Percentiles rank a stretch among this genome's conserved stretches.
Conservation (phyloP, 192 early-diverging fungal genomes). For the Backusella tuberculispora region DNA sequence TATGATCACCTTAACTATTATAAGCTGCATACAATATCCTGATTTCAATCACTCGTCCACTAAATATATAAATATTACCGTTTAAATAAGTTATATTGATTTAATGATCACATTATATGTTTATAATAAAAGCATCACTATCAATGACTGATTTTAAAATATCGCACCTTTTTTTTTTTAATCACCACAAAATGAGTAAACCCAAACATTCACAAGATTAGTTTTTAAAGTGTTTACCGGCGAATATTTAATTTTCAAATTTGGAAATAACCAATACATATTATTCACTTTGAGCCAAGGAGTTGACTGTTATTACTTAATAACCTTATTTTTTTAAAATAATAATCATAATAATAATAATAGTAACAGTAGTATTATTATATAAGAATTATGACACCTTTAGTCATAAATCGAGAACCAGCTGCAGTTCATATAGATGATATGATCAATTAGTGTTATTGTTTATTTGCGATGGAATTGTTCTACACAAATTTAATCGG, state of each 20-base stretch:
- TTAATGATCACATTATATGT: not conserved
- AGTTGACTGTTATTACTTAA: not conserved
- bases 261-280: not conserved
- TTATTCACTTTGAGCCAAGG: no score
- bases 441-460: constrained; percentile 5
- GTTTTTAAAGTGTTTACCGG: not conserved
- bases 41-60: not conserved
- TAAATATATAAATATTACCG: not conserved
- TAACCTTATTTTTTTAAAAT: not conserved
- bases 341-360: not conserved
- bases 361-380: not conserved
- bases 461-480: not conserved
- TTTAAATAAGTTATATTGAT: not conserved
- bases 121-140: not conserved
- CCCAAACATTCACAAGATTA: not conserved
- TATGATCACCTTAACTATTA: not conserved
- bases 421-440: constrained; percentile 1
- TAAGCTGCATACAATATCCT: not conserved
- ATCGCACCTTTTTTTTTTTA: not conserved
- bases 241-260: not conserved
- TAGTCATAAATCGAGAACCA: not conserved
- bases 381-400: not conserved
- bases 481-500: constrained; percentile 1
- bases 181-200: not conserved
- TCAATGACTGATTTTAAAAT: not conserved